Evolutionary conservation across 1,284 basidiomycete species (phyloP), one percentile per base, ranked within the genome.

Genomic region (Puccinia novopanici): DNA sequence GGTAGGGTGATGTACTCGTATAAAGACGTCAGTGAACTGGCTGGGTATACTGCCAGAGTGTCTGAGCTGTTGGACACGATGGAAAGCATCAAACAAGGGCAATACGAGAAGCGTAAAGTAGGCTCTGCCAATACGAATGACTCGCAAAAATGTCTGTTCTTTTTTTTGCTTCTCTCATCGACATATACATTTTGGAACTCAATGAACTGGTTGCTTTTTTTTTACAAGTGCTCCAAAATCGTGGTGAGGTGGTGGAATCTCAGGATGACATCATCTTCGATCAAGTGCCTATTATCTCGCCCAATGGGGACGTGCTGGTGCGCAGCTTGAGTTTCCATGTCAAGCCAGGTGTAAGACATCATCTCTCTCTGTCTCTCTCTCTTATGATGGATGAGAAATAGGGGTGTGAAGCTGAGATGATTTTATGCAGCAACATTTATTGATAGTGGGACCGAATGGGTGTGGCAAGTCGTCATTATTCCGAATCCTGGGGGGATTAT

Each of bases 361-460:
- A 34, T 34, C 34, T 34, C 34, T 87, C 12, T 80, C 78, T 82
- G 52, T 81, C 82, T 74, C 27, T 34, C 2, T 61, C 71, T 82
- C 48, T 55, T 75, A 65, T 63, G 52, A 30, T 73, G 9, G 34
- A 42, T 15, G 24, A 12, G 17, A 34, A 4, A 34, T 34, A 2
- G 34, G 34, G 34, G 34, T 34, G 34, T 34, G 34, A 34, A 34
- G 34, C 34, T 34, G 34, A 34, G 4, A 34, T 2, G 34, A 34
- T 34, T 34, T 34, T 81, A 37, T 17, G 0, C 83, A 94, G 92
- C 91, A 94, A 90, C 93, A 95, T 84, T 87, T 96, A 3, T 89
- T 96, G 19, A 94, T 96, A 68, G 92, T 96, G 68, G 94, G 95
- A 1, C 93, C 95, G 0, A 98, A 98, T 84, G 95, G 94, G 88